Evolutionary conservation across 768 basidiomycete species (phyloP), one percentile per base, ranked within the genome.

Genomic region (Tulasnella sp.): DNA sequence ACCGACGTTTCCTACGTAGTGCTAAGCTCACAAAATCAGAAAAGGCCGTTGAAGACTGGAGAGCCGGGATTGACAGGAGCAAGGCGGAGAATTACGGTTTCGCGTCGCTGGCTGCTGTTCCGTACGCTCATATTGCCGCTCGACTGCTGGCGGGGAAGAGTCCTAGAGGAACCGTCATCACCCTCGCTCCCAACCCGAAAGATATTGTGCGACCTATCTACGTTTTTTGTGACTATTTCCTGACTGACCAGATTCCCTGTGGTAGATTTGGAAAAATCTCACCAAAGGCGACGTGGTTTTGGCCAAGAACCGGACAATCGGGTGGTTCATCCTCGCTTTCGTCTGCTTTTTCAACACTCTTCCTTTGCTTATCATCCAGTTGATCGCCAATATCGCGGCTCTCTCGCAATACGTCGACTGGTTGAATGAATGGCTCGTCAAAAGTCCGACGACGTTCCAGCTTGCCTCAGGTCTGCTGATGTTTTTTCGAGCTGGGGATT

Each of bases 271-370:
- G 97, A 81, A 84, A 59, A 99, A 99, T 79, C 85, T 98, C 83
- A 89, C 88, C 77, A 87, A 86, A 77, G 86, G 89, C 1, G 83
- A 90, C 19, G 84, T 80, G 7, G 89, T 91, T 75, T 78, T 92
- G 29, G 80, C 86, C 32, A 85, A 88, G 42, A 90, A 91, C 80
- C 86, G 84, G 76, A 80, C 84, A 37, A 80, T 90, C 32, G 96
- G 97, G n/a, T 91, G 92, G 80, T 73, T 90, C 41, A 85, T 90
- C 80, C 85, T 99, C 69, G 82, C 84, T 26, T 77, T 87, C 36
- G 87, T 98, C 64, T 95, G 94, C 80, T 95, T 94, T 83, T 87
- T 98, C 83, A 95, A 99, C 83, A 98, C 95, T 40, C 83, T 96
- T 11, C 97, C 97, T 22, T 82, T 99, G 19, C 86, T 95, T 78